Conservation (phyloP, 371 early-diverging fungal species). For the Conidiobolus incongruus region DNA sequence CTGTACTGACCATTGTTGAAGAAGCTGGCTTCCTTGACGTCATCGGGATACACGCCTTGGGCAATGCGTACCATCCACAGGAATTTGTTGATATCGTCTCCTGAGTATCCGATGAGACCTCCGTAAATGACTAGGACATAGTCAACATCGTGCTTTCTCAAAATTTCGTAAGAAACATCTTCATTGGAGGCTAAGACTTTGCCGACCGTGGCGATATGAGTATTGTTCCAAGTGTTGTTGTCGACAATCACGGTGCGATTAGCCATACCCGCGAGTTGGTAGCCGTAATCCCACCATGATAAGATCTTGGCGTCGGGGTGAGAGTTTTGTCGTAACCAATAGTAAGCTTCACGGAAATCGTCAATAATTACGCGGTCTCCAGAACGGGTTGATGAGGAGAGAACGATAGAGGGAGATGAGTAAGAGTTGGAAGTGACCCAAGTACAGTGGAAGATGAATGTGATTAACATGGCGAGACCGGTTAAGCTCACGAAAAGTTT, state of each 20-base stretch:
- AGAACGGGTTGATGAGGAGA: constrained; percentile 65
- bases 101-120: constrained; percentile 85
- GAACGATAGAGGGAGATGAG: constrained; percentile 96
- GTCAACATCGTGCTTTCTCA: constrained; percentile 81
- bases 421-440: constrained; percentile 96
- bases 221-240: constrained; percentile 99
- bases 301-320: constrained; percentile 79
- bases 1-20: constrained; percentile 79
- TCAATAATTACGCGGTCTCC: constrained; percentile 90
- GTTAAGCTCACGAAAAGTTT: constrained; percentile 23
- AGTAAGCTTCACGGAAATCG: constrained; percentile 98
- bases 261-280: constrained; percentile 98
- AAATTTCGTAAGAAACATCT: constrained; percentile 71
- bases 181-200: constrained; percentile 82
- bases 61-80: constrained; percentile 98
- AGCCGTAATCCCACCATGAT: constrained; percentile 99
- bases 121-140: constrained; percentile 94
- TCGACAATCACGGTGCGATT: constrained; percentile 93
- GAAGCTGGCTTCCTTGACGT: constrained; percentile 67
- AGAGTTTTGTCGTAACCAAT: constrained; percentile 96
- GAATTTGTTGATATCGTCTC: constrained; percentile 99
- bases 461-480: constrained; percentile 33
- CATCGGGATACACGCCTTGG: constrained; percentile 88
- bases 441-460: constrained; percentile 93
- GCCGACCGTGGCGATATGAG: constrained; percentile 97